These are phyloP conservation scores for Purshia tridentata DNA, from an alignment of 306 rosid species.

Conservation along the genomic window DNA sequence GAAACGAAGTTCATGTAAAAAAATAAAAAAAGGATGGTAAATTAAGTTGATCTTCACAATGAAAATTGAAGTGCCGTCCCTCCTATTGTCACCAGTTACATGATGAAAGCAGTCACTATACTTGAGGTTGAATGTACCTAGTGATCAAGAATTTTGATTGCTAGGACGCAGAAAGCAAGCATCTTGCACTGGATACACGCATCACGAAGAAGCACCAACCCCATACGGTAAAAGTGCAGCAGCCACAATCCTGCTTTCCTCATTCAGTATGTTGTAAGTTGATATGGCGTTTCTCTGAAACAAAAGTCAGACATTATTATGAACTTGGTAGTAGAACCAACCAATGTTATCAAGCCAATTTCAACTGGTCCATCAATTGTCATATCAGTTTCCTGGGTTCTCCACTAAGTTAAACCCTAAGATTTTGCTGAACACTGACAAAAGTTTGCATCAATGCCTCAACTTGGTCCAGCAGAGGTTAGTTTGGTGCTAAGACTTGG, in stretches of 20 bases:
- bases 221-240: slow-evolving; percentile 74
- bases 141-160: slow-evolving; percentile 2
- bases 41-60: neutral
- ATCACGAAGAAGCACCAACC: slow-evolving; percentile 52
- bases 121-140: neutral
- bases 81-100: slow-evolving; percentile 1
- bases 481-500: neutral
- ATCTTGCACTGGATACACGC: slow-evolving; percentile 15
- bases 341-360: neutral
- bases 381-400: too few relatives aligned
- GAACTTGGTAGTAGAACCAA: neutral
- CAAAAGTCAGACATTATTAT: slow-evolving; percentile 4
- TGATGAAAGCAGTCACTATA: neutral
- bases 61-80: neutral
- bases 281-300: slow-evolving; percentile 77
- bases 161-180: neutral
- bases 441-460: neutral
- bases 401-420: neutral
- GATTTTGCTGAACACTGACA: neutral
- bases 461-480: neutral
- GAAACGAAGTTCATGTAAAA: too few relatives aligned
- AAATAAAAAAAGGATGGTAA: too few relatives aligned
- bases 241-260: slow-evolving; percentile 93
- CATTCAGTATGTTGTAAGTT: slow-evolving; percentile 90
- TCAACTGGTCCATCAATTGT: neutral